These are phyloP conservation scores for Hemisphaericaspora xylofermentans DNA, from an alignment of 1,139 yeast genomes.

Conservation along the genomic window DNA sequence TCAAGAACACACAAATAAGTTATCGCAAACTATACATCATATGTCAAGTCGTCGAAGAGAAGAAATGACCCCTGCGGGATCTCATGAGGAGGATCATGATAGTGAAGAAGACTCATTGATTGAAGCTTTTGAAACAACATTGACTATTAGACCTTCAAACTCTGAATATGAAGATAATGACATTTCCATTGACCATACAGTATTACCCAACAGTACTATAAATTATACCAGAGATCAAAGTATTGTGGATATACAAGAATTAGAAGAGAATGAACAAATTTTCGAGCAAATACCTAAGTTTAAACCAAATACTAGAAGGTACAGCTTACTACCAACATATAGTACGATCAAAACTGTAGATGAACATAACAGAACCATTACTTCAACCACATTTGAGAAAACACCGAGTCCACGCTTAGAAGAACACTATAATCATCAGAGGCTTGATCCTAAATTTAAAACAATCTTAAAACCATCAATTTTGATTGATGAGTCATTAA, in stretches of 20 bases:
- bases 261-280: constrained; percentile 31
- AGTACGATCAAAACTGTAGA: constrained; percentile 18
- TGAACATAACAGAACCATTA: constrained; percentile 5
- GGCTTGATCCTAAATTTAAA: constrained; percentile 22
- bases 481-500: constrained; percentile 35
- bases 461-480: constrained; percentile 33
- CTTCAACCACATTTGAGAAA: constrained; percentile 11
- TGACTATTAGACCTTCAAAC: constrained; percentile 43
- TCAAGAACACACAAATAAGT: no score
- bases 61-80: constrained; percentile 6
- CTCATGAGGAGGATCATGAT: constrained; percentile 14
- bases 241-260: constrained; percentile 35
- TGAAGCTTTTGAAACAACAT: constrained; percentile 49
- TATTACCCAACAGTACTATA: constrained; percentile 30
- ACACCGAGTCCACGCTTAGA: constrained; percentile 17
- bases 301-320: constrained; percentile 28
- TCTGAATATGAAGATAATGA: constrained; percentile 39
- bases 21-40: background rate
- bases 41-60: constrained; percentile 13
- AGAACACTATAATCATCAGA: constrained; percentile 14
- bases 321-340: constrained; percentile 29
- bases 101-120: constrained; percentile 48
- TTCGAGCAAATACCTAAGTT: constrained; percentile 41
- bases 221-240: constrained; percentile 32
- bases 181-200: constrained; percentile 45